phyloP scores from a whole-genome alignment of 2,329 filamentous ascomycete genomes.

The Chaetomiaceae sp. region DNA sequence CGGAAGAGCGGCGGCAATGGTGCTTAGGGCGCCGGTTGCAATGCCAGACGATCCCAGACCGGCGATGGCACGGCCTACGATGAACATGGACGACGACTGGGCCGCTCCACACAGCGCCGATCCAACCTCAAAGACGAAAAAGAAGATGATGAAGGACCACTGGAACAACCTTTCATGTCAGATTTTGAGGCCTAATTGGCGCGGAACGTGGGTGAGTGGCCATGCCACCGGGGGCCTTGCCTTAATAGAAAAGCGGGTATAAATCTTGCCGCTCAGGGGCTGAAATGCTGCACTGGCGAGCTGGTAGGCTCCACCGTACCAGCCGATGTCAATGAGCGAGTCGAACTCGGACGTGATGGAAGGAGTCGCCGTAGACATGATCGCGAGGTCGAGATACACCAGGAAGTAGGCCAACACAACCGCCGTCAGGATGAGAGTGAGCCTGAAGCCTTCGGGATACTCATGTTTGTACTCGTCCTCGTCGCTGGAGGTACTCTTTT shows the following conservation, averaged over 20 bases:
- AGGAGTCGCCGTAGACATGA: background rate
- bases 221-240: too few relatives aligned
- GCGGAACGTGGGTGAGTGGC: too few relatives aligned
- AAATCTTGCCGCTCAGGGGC: constrained; percentile 1
- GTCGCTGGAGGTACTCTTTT: background rate
- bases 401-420: background rate
- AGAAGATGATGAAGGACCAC: constrained; percentile 4
- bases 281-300: background rate
- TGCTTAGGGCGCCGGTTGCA: constrained; percentile 11
- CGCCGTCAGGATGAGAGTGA: background rate
- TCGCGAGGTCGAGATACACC: background rate
- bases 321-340: background rate
- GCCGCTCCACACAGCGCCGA: constrained; percentile 1
- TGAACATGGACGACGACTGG: constrained; percentile 18
- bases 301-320: constrained; percentile 2
- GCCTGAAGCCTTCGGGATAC: background rate
- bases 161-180: background rate
- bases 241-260: background rate
- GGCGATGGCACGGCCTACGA: constrained; percentile 29
- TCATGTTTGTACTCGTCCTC: background rate
- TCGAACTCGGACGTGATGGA: background rate
- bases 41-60: constrained; percentile 24
- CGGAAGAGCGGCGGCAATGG: constrained; percentile 4
- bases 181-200: too few relatives aligned
- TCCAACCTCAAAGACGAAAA: constrained; percentile 1